Percentiles rank a stretch among this genome's conserved stretches.
Evolutionary conservation across 257 asterid species (phyloP).

Genomic region (Parsonsia alboflavescens): DNA sequence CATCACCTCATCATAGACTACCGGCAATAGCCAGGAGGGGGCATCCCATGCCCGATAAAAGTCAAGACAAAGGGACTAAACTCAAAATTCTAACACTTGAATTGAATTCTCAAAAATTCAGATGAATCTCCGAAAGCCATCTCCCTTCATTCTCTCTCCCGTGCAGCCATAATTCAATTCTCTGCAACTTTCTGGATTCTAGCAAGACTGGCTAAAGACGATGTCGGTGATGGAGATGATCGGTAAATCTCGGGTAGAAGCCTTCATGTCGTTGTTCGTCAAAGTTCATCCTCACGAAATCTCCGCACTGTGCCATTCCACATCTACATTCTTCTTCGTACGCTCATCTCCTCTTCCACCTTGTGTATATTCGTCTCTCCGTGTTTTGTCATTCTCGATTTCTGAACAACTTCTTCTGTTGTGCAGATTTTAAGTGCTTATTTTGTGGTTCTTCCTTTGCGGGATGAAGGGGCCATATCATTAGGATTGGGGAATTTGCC

Average conservation of each 20-base stretch:
- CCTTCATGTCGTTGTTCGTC: constrained; percentile 63
- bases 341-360: constrained; percentile 6
- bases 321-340: constrained; percentile 85
- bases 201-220: neutral
- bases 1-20: too few species aligned
- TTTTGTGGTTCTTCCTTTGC: constrained; percentile 91
- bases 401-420: neutral
- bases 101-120: neutral
- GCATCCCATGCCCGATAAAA: too few species aligned
- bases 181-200: neutral
- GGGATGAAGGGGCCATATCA: constrained; percentile 99
- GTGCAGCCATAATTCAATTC: constrained; percentile 2
- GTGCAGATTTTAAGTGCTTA: constrained; percentile 93
- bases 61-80: too few species aligned
- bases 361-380: neutral
- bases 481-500: constrained; percentile 81
- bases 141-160: neutral
- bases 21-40: too few species aligned
- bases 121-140: neutral
- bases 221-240: constrained; percentile 24
- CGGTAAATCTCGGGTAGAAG: constrained; percentile 59
- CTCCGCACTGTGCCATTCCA: constrained; percentile 62
- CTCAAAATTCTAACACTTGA: too few species aligned
- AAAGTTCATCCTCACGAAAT: constrained; percentile 78
- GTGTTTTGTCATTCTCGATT: neutral